Evolutionary conservation across 768 basidiomycete species (phyloP), one percentile per base, ranked within the genome.

Genomic region (Collybia sp.): DNA sequence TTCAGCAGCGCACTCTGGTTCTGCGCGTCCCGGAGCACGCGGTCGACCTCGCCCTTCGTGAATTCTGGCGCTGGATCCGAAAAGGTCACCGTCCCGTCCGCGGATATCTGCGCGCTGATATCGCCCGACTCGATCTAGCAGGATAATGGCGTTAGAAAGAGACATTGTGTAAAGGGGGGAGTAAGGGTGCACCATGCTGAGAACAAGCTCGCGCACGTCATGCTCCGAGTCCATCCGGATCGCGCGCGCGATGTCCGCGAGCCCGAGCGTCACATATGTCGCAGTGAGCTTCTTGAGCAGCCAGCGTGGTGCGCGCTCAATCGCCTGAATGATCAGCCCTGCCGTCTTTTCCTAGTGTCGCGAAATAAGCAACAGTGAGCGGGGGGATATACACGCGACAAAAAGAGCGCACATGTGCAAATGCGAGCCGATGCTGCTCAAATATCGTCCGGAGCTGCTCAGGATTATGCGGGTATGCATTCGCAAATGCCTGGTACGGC

Each of bases 211-310:
- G 20, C 80, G 71, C 10, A 83, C 80, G 38, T 80, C 77, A 12
- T 74, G 77, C 41, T 76, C 72, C 17, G 56, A 71, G 3, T 75
- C 68, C 37, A 82, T 73, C 44, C 71, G 70, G 55, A 77, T 68
- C 10, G 70, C 68, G 12, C 70, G 71, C 2, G 77, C 83, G 42
- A 94, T 89, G 52, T 93, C 88, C 0, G 73, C 63, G 6, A 93
- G 65, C 31, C 83, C 76, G 12, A 92, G 78, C 0, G 87, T 89
- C 34, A 91, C 72, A 55, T 92, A 95, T 2, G 92, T 92, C 42
- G 78, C 77, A 0, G 86, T 93, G 46, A 93, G 77, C 59, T 82
- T 86, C 63, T 80, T 82, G 53, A 93, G 77, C 40, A 79, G 69
- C 82, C 91, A 92, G 15, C 85, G 73, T 0, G 88, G 85, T 0